Evolutionary conservation across 1,284 basidiomycete species (phyloP), one percentile per base, ranked within the genome.

Genomic region (Ceratobasidium sp.): DNA sequence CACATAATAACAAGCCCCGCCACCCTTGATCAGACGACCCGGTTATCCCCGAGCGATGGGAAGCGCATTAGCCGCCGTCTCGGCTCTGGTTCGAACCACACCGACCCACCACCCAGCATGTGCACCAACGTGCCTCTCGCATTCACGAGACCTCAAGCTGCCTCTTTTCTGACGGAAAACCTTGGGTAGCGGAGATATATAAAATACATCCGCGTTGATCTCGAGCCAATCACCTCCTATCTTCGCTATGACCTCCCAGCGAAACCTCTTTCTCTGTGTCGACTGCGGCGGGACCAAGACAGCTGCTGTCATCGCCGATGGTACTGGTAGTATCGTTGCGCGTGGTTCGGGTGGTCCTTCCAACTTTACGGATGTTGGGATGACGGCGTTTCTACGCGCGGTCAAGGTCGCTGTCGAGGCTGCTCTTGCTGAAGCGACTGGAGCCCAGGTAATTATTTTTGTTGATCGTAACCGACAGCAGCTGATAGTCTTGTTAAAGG

Each of bases 201-300:
- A 67, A 68, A 68, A 20, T 33, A 54, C 46, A 16, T 35, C 18
- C 33, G 4, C 10, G 38, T 14, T 8, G 20, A 44, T 69, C 27
- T 41, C 67, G 20, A 35, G 27, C 27, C 2, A n/a, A 33, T 54
- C 52, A 12, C 20, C 62, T 3, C 50, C 33, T 54, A 46, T 68
- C 44, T 57, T 27, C 52, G 23, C n/a, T 14, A 69, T 69, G 67
- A 41, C 52, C 10, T 35, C 50, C 23, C 30, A 4, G 52, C 67
- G 27, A 4, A 35, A n/a, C 33, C 86, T 93, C 81, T 92, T 89
- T 82, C 90, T 95, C 79, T 94, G 92, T 81, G 90, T 93, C 78
- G 93, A 95, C 83, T 94, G 93, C 79, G 94, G 94, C 46, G 94
- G 93, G 27, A 92, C 93, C 64, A 95, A 95, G 86, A 94, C 93